Base-by-base conservation (phyloP, 2,329 filamentous ascomycete genomes). In the Xylaria sp. region DNA sequence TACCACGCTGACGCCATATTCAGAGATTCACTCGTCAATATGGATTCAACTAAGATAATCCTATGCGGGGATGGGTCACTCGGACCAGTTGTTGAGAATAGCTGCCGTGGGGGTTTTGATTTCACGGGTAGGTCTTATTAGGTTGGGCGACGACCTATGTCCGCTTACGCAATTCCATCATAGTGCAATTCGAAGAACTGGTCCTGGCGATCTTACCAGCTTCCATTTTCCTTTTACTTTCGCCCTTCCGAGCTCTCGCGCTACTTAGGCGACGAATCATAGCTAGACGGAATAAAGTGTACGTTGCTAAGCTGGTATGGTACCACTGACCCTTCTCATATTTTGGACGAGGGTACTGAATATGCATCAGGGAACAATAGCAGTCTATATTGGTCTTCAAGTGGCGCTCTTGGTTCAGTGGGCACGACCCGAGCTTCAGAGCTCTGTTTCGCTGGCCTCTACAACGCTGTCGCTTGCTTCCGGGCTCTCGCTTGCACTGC, bases 131-230 rank as follows among this genome's bases (percentile, higher is more conserved):
- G 13, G 60, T 27, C 48, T 4, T 8, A 27, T 40, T 37, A 6
- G 21, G 13, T 51, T 6, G 58, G 40, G 21, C 27, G 29, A 40
- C 21, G 50, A 23, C 16, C 12, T 23, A n/a, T 9, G 25, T 47
- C 16, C 21, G 27, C 60, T 57, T 16, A 57, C 21, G 42, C 27
- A 13, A n/a, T n/a, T 3, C 5, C 16, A 18, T 32, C 10, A 47
- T 32, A 69, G 68, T 68, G 23, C 68, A 64, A 35, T 69, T 68
- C 27, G 68, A 68, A 50, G 63, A 69, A 27, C 18, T 69, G 25
- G 29, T 69, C 27, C 51, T 69, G 21, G 60, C 68, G 13, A 67
- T 67, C 16, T 37, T 67, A 23, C 68, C 65, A 4, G 53, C 65
- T 10, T 51, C 68, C 1, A 23, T 68, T 5, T 68, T 68, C 47